phyloP scores from a whole-genome alignment of 495 filamentous ascomycete genomes.

The Neurospora sp. region DNA sequence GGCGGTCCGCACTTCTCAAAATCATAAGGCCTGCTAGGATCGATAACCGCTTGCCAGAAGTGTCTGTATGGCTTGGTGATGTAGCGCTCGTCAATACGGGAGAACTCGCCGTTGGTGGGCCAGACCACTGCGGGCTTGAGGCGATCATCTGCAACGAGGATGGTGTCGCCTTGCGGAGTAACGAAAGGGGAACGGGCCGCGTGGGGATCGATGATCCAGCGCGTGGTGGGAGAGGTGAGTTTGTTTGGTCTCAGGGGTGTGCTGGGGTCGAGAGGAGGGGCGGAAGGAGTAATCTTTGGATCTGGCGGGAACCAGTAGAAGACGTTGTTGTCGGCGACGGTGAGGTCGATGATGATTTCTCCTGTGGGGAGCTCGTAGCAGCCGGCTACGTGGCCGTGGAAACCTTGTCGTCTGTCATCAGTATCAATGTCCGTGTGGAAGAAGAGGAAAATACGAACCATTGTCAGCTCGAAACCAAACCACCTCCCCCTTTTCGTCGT shows the following conservation, averaged over 20 bases:
- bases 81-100: slow-evolving; percentile 48
- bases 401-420: slow-evolving; percentile 20
- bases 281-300: slow-evolving; percentile 11
- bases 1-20: slow-evolving; percentile 39
- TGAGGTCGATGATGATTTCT: slow-evolving; percentile 41
- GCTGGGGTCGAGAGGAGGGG: slow-evolving; percentile 7
- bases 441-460: slow-evolving; percentile 20
- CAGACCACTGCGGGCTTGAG: slow-evolving; percentile 26
- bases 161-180: slow-evolving; percentile 2
- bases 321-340: slow-evolving; percentile 45
- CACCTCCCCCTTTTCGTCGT: slow-evolving; percentile 37
- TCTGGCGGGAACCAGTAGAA: slow-evolving; percentile 48
- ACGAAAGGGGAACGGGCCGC: slow-evolving; percentile 14
- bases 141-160: slow-evolving; percentile 22
- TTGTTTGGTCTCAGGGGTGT: slow-evolving; percentile 14
- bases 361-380: slow-evolving; percentile 41
- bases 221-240: slow-evolving; percentile 38
- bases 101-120: slow-evolving; percentile 45
- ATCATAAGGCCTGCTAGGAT: slow-evolving; percentile 34
- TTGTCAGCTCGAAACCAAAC: slow-evolving; percentile 38
- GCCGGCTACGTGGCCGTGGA: slow-evolving; percentile 41
- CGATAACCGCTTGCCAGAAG: slow-evolving; percentile 43
- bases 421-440: background rate
- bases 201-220: slow-evolving; percentile 44
- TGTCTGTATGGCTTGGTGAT: slow-evolving; percentile 41